Evolutionary conservation across 1,284 basidiomycete species (phyloP).

Genomic region (Trametes hirsuta): DNA sequence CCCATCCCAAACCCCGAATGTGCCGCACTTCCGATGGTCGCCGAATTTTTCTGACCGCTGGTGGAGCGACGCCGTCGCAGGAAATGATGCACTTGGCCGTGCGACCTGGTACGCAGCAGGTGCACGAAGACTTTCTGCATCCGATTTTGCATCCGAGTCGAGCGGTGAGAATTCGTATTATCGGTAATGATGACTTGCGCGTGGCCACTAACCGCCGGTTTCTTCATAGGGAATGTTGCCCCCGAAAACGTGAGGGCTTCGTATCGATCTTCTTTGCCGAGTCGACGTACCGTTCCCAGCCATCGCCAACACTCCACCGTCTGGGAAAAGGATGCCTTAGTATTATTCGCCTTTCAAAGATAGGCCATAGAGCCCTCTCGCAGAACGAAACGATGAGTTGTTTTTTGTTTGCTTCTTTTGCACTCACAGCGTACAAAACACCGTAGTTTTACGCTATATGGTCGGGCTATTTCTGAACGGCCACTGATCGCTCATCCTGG

Average conservation of each 20-base stretch:
- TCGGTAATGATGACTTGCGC: neutral
- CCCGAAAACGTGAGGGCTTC: neutral
- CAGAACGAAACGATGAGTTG: too few species aligned
- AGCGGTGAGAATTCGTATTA: conserved; percentile 8
- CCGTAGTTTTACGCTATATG: too few species aligned
- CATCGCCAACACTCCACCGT: neutral
- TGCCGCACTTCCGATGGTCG: conserved; percentile 1
- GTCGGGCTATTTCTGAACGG: too few species aligned
- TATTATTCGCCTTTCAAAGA: neutral
- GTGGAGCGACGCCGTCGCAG: neutral
- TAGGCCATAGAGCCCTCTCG: too few species aligned
- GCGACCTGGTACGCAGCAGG: too few species aligned
- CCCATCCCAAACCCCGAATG: neutral
- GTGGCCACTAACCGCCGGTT: neutral
- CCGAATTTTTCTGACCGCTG: conserved; percentile 9
- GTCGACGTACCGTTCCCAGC: neutral
- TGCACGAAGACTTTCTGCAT: neutral
- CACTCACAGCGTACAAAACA: neutral
- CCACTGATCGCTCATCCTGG: too few species aligned
- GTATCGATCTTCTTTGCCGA: conserved; percentile 3
- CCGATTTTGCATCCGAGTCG: neutral
- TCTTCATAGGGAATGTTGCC: conserved; percentile 12
- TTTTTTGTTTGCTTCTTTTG: neutral
- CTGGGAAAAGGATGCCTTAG: neutral
- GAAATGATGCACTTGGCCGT: neutral